Base-by-base conservation (phyloP, 768 basidiomycete genomes). In the Podaxis mareebaensis region DNA sequence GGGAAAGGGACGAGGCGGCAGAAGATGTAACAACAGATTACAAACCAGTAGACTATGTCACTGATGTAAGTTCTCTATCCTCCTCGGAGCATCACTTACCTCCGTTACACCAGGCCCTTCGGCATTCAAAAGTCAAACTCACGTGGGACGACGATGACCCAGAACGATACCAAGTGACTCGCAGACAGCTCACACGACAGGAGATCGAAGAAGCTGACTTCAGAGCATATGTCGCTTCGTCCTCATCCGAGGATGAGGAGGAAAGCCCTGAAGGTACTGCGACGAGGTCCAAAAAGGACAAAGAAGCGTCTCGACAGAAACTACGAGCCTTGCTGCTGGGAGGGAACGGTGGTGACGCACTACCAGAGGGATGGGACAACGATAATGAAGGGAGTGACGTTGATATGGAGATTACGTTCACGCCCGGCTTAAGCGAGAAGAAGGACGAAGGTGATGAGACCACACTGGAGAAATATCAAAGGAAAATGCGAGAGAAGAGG, bases 61-160 rank as follows among this genome's bases (percentile, higher is more conserved):
- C 97, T 2, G 93, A 96, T 71, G 96, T 95, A 70, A 72, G 92
- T 78, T 7, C 11, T 39, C 13, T 30, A 30, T 10, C 36, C 12
- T 30, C 54, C n/a, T 44, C 10, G 39, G 20, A 55, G 11, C 13
- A 26, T n/a, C 28, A 42, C 8, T 48, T 10, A 48, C 28, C 38
- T 53, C 52, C 26, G 26, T 24, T 33, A 24, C 4, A 52, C 7
- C 30, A 98, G 95, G 96, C 96, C 10, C 85, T 99, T 4, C 91
- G 96, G 4, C 96, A 99, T 73, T 99, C 97, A 13, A 97, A 95
- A 79, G 96, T 99, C 64, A 97, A 93, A 71, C 83, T 99, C 36
- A 97, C 96, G 4, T 99, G 97, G 97, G 97, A 99, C 67, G 93
- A 95, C 60, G 97, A 99, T 74, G 96, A 99, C 67, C 89, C 92